These are phyloP conservation scores for Dryadomyces quercivorus DNA, from an alignment of 2,329 filamentous ascomycete genomes.

Conservation along the genomic window DNA sequence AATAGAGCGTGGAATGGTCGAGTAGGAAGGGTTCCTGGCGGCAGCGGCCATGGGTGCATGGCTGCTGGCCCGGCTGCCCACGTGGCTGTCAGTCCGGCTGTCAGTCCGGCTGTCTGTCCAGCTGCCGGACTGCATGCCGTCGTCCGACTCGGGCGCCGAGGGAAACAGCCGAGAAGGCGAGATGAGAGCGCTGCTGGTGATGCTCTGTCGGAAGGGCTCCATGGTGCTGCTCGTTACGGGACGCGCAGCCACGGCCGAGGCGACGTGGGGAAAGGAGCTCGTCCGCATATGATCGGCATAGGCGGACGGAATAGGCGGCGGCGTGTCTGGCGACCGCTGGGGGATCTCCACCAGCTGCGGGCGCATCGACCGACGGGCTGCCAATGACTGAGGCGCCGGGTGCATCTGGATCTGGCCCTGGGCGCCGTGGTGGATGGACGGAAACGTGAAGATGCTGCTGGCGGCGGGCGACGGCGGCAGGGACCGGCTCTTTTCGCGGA, in stretches of 20 bases:
- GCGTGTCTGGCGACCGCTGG: background rate
- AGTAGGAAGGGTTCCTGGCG: background rate
- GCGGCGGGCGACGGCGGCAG: background rate
- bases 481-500: background rate
- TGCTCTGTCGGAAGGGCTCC: slow-evolving; percentile 1
- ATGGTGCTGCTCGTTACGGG: no score
- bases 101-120: background rate
- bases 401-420: background rate
- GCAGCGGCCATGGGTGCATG: background rate
- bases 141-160: slow-evolving; percentile 8
- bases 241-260: background rate
- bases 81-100: background rate
- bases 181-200: slow-evolving; percentile 11
- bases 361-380: background rate
- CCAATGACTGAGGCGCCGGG: background rate
- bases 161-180: slow-evolving; percentile 9
- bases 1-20: background rate
- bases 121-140: background rate
- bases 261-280: background rate
- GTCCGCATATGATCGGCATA: background rate
- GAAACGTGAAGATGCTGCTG: background rate
- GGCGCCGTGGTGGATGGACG: background rate
- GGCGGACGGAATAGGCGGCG: background rate
- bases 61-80: background rate
- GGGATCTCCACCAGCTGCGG: background rate